Conservation (phyloP, 371 early-diverging fungal genomes). For the Mucor indicus region DNA sequence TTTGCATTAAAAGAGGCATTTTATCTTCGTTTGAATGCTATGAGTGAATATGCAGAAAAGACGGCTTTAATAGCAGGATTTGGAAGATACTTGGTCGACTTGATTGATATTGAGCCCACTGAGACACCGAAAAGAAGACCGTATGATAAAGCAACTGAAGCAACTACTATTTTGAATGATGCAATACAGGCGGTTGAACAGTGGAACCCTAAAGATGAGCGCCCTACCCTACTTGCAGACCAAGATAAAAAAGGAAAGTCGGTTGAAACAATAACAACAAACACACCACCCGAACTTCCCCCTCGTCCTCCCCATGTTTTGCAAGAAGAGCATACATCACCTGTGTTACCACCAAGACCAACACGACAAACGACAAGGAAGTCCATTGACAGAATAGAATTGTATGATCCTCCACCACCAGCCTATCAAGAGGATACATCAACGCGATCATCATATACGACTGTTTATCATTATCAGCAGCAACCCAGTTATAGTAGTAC, state of each 20-base stretch:
- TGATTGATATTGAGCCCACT: slow-evolving; percentile 41
- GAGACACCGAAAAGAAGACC: slow-evolving; percentile 24
- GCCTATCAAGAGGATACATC: slow-evolving; percentile 25
- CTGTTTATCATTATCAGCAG: slow-evolving; percentile 4
- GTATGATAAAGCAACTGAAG: slow-evolving; percentile 35
- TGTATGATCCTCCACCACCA: slow-evolving; percentile 42
- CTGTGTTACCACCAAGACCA: not conserved
- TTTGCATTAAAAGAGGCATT: slow-evolving; percentile 50
- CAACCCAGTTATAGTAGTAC: slow-evolving; percentile 11
- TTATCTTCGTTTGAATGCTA: slow-evolving; percentile 48
- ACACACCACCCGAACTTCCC: slow-evolving; percentile 13
- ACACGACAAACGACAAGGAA: slow-evolving; percentile 15
- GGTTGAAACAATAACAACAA: too few species aligned
- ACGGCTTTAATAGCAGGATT: slow-evolving; percentile 45
- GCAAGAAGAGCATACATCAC: not conserved
- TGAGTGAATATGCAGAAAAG: slow-evolving; percentile 46
- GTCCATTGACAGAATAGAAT: slow-evolving; percentile 24
- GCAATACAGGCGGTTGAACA: slow-evolving; percentile 36
- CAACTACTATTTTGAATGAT: slow-evolving; percentile 37
- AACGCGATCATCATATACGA: not conserved
- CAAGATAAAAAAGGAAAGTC: too few species aligned
- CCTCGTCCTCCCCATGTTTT: slow-evolving; percentile 12
- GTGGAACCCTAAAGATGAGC: slow-evolving; percentile 42
- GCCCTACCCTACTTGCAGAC: slow-evolving; percentile 41
- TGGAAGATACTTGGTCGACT: slow-evolving; percentile 46